Base-by-base conservation (phyloP, 768 basidiomycete species). In the Pulveroboletus ravenelii region DNA sequence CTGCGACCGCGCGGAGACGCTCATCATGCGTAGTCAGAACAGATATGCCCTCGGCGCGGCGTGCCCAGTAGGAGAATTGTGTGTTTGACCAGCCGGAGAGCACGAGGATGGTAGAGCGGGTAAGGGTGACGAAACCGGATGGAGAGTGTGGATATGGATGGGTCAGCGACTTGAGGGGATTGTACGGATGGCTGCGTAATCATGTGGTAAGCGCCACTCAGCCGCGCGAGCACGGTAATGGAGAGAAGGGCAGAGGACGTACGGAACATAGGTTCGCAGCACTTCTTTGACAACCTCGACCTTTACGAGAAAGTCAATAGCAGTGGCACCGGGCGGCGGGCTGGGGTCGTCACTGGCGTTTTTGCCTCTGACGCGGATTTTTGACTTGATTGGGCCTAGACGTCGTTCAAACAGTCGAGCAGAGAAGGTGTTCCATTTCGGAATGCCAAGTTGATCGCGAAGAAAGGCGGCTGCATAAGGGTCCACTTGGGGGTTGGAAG, bases 21-120 rank as follows among this genome's bases (percentile, higher is more conserved):
- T 63, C 62, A 53, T 77, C 76, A 39, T 73, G 68, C 35, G 64
- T 53, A 14, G 70, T 66, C 29, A 77, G 68, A 35, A 78, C 76
- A 43, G 75, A 76, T 40, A 77, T 71, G 27, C 74, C 76, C 59
- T 78, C 77, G 6, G 71, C 64, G 29, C 76, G 75, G 45, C 76
- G 74, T n/a, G 76, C 74, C 77, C 76, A 77, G 52, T 78, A 78
- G 41, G 76, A 78, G 44, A 77, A 77, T 50, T 78, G 77, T 9
- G 76, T 78, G 44, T 78, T 77, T 17, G 77, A 78, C 76, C 76
- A 78, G 51, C 76, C 76, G 6, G 76, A 76, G 44, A 77, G 69
- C 40, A 72, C 62, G 44, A 77, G 72, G 45, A 77, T 72, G 39
- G 74, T 73, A 35, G 75, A 71, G 38, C 77, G 74, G 20, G 75